phyloP scores from a whole-genome alignment of 2,329 filamentous ascomycete species.

The Zymoseptoria pseudotritici region DNA sequence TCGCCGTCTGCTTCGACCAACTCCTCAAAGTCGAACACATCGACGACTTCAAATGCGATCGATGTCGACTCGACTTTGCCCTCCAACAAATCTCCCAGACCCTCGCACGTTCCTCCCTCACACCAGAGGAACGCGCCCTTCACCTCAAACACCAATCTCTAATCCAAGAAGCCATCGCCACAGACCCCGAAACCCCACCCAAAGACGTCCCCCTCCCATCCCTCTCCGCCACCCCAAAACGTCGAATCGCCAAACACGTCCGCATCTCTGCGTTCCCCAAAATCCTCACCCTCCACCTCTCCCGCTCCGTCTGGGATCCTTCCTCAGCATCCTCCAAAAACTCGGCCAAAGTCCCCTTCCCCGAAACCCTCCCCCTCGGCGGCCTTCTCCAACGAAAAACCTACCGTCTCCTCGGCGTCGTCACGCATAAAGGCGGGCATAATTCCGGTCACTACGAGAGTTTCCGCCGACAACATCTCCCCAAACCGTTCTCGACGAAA shows the following conservation, averaged over 20 bases:
- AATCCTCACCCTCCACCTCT: constrained; percentile 84
- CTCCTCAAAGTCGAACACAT: constrained; percentile 94
- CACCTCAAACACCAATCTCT: constrained; percentile 55
- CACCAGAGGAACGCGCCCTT: constrained; percentile 36
- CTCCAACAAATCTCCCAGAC: constrained; percentile 57
- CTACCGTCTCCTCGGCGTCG: constrained; percentile 78
- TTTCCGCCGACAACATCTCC: constrained; percentile 76
- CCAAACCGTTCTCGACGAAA: constrained; percentile 73
- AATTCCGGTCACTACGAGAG: constrained; percentile 97
- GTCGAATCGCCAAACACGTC: constrained; percentile 79
- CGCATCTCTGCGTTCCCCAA: constrained; percentile 83
- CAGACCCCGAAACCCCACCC: constrained; percentile 71
- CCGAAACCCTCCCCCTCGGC: constrained; percentile 76
- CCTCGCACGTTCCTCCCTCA: constrained; percentile 44
- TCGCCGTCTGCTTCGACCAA: constrained; percentile 85
- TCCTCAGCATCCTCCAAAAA: constrained; percentile 76
- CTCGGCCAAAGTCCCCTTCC: constrained; percentile 85
- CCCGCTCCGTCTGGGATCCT: constrained; percentile 81
- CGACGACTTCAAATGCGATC: constrained; percentile 93
- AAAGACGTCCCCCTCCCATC: constrained; percentile 69
- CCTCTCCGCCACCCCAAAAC: constrained; percentile 64
- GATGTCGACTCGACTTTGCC: constrained; percentile 79
- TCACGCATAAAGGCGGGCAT: constrained; percentile 92
- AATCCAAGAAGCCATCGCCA: constrained; percentile 63
- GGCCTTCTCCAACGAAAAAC: constrained; percentile 67